These are phyloP conservation scores for Phytophthora pistaciae DNA, from an alignment of 352 stramenopile species.

Conservation along the genomic window DNA sequence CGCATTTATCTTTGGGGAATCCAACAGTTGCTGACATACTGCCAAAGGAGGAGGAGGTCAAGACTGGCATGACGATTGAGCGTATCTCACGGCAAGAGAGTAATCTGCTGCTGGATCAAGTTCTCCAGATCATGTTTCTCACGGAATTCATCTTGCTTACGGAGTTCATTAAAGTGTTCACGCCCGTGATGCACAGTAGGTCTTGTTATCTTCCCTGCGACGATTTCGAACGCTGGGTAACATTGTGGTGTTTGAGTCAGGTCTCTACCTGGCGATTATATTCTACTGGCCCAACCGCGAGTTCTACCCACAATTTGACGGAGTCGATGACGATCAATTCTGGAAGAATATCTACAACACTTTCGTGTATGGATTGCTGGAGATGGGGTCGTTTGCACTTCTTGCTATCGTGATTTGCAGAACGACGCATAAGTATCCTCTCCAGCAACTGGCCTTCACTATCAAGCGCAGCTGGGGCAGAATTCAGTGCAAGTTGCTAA, in stretches of 20 bases:
- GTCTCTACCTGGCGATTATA: conserved; percentile 29
- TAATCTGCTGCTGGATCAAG: conserved; percentile 14
- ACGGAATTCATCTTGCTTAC: conserved; percentile 42
- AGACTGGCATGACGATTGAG: neutral
- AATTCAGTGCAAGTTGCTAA: conserved; percentile 29
- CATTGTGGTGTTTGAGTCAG: conserved; percentile 8
- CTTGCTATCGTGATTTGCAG: conserved; percentile 19
- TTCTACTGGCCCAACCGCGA: conserved; percentile 40
- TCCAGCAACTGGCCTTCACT: conserved; percentile 26
- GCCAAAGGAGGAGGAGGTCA: too few relatives aligned
- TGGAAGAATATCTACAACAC: conserved; percentile 10
- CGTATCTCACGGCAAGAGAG: conserved; percentile 9
- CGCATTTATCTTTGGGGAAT: too few relatives aligned
- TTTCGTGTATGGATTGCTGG: conserved; percentile 23
- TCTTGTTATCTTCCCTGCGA: neutral
- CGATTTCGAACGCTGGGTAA: neutral
- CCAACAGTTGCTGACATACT: too few relatives aligned
- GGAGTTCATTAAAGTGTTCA: conserved; percentile 44
- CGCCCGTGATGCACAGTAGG: conserved; percentile 41
- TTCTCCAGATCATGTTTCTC: conserved; percentile 39
- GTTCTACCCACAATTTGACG: conserved; percentile 36
- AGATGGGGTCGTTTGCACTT: conserved; percentile 22
- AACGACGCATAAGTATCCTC: conserved; percentile 25
- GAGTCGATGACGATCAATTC: conserved; percentile 10
- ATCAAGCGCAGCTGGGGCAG: conserved; percentile 15